Percentiles rank a stretch among this genome's conserved stretches.
Evolutionary conservation across 495 filamentous ascomycete species (phyloP).

Genomic region (Penicillium psychrofluorescens): DNA sequence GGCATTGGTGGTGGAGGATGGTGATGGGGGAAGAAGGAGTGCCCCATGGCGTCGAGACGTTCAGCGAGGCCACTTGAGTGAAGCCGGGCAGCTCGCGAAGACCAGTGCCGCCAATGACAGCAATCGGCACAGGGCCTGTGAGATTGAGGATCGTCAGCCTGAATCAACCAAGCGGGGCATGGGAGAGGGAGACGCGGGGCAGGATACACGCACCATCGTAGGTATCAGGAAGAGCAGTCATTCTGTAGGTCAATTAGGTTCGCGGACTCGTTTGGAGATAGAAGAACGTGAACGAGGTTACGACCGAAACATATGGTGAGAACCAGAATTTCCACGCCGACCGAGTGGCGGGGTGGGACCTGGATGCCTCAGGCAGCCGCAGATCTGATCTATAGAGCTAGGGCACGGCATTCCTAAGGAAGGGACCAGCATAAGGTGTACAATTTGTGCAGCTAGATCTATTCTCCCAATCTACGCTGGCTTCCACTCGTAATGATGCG

Average conservation of each 20-base stretch:
- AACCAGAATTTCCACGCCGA: not conserved
- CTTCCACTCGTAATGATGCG: slow-evolving; percentile 39
- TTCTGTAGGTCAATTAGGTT: slow-evolving; percentile 38
- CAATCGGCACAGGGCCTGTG: slow-evolving; percentile 75
- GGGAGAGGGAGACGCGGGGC: slow-evolving; percentile 2
- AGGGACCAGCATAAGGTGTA: too few species aligned
- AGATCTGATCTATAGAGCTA: too few species aligned
- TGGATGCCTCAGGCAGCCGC: too few species aligned
- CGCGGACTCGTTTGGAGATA: slow-evolving; percentile 23
- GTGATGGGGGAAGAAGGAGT: slow-evolving; percentile 80
- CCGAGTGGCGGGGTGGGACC: too few species aligned
- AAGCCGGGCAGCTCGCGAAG: slow-evolving; percentile 68
- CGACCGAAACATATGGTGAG: slow-evolving; percentile 3
- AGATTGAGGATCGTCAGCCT: slow-evolving; percentile 7
- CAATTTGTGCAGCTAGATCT: too few species aligned
- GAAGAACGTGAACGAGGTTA: slow-evolving; percentile 17
- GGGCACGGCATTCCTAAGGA: not conserved
- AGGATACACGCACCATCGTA: slow-evolving; percentile 39
- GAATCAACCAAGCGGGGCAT: slow-evolving; percentile 10
- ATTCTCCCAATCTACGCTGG: slow-evolving; percentile 10
- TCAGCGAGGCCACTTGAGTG: slow-evolving; percentile 69
- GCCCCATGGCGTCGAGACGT: slow-evolving; percentile 82
- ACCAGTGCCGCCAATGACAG: slow-evolving; percentile 94
- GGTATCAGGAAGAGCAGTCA: slow-evolving; percentile 49
- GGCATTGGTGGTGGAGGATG: slow-evolving; percentile 74